Conservation (phyloP, 441 rosid species). For the California macrophylla region DNA sequence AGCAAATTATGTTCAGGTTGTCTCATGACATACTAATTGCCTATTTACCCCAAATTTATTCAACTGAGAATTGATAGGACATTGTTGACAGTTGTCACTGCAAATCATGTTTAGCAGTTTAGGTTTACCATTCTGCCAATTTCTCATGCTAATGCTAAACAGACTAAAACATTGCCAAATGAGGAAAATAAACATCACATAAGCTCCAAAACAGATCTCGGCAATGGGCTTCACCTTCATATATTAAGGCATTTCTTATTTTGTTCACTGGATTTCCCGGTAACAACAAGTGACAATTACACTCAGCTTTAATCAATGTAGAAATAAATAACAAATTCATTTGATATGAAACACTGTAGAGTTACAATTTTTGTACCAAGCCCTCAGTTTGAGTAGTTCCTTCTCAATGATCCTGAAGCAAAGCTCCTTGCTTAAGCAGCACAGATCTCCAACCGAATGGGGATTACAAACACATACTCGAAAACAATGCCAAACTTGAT, state of each 20-base stretch:
- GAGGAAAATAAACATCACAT: too few relatives aligned
- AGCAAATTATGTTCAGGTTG: background rate
- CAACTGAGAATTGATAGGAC: background rate
- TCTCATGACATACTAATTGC: background rate
- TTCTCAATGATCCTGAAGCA: background rate
- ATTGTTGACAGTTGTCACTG: too few relatives aligned
- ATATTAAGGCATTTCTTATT: too few relatives aligned
- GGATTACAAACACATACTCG: background rate
- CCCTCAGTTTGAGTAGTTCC: background rate
- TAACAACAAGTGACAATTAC: background rate
- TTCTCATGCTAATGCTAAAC: too few relatives aligned
- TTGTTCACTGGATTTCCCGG: background rate
- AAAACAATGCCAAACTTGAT: background rate
- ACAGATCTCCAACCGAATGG: background rate
- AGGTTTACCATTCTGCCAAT: too few relatives aligned
- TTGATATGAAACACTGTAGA: background rate
- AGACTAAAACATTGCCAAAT: too few relatives aligned
- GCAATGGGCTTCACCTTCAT: too few relatives aligned
- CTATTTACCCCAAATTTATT: too few relatives aligned
- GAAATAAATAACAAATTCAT: background rate
- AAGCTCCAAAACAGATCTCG: too few relatives aligned
- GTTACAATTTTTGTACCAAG: background rate
- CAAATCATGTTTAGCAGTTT: too few relatives aligned
- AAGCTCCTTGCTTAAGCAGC: background rate
- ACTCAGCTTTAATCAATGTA: background rate